Evolutionary conservation across 2,329 filamentous ascomycete genomes (phyloP), one percentile per base, ranked within the genome.

Genomic region (Orbilia oligospora): DNA sequence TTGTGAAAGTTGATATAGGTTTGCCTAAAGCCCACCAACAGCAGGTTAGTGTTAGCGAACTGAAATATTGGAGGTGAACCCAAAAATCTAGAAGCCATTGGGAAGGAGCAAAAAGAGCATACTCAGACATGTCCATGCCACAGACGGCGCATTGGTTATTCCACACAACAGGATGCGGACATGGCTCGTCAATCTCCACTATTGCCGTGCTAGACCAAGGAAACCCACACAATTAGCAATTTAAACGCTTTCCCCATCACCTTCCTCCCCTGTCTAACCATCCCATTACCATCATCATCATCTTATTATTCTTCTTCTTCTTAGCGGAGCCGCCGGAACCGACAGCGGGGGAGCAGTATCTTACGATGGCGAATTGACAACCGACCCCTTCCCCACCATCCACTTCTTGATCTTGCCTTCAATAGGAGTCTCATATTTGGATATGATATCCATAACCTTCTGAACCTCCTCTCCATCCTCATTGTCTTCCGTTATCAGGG

Each of bases 71-170:
- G 16, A n/a, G 2, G 27, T 6, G 27, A 30, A 30, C 27, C 27
- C 44, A 9, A 8, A 2, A 22, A 22, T 48, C 46, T 27, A 12
- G 36, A n/a, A 27, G 36, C 30, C 53, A 56, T 56, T 49, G 72
- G 58, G 9, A 66, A 61, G 30, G 41, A 63, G n/a, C n/a, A n/a
- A n/a, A 38, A 38, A 38, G 20, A 48, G 83, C 87, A 80, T 85
- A 89, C 88, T 93, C 91, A 69, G 93, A 97, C 94, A 99, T 97
- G 85, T 98, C 94, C 85, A 95, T 93, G 80, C 96, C 96, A 85
- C 96, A 99, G 80, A 94, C 89, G 76, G 91, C 93, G 85, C 96
- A 99, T 81, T 99, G 88, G 53, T 94, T 94, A 71, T 92, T 92
- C 83, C 93, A 97, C 84, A 98, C 95, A 48, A 97, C 88, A 82